These are phyloP conservation scores for Zoysia japonica DNA, from an alignment of 176 grass and related monocot species.

Conservation along the genomic window DNA sequence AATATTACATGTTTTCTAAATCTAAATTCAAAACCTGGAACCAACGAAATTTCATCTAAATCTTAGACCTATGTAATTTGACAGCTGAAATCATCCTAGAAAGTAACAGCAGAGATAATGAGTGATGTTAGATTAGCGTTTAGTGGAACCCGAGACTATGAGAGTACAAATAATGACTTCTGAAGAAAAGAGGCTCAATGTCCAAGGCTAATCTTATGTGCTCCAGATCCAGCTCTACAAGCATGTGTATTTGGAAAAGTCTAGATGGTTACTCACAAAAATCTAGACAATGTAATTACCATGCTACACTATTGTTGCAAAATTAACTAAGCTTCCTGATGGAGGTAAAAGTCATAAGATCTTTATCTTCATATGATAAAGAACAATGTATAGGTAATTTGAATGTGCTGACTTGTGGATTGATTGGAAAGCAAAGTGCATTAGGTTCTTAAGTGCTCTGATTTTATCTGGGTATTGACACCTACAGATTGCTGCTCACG, in stretches of 20 bases:
- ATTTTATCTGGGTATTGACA: slow-evolving; percentile 10
- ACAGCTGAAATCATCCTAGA: background rate
- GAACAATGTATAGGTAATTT: background rate
- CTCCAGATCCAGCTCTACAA: background rate
- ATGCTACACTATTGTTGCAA: background rate
- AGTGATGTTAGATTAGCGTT: slow-evolving; percentile 26
- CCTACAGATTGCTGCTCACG: slow-evolving; percentile 7
- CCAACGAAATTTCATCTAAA: slow-evolving; percentile 11
- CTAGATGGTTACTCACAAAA: background rate
- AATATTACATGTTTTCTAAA: background rate
- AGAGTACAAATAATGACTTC: background rate
- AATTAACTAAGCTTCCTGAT: slow-evolving; percentile 18
- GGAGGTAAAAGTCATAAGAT: background rate
- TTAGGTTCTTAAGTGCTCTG: background rate
- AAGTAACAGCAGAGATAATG: background rate
- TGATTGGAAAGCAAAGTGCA: background rate
- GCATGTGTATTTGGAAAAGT: background rate
- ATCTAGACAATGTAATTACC: background rate
- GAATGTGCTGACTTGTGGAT: no score
- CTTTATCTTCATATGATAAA: slow-evolving; percentile 6
- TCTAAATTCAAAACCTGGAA: background rate
- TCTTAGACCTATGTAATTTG: slow-evolving; percentile 5
- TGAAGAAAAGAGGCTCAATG: background rate
- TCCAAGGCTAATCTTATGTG: slow-evolving; percentile 20
- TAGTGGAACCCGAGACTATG: background rate